Percentiles rank a stretch among this genome's conserved stretches.
phyloP scores from a whole-genome alignment of 139 green algal genomes.

The Auxenochlorella pyrenoidosa region DNA sequence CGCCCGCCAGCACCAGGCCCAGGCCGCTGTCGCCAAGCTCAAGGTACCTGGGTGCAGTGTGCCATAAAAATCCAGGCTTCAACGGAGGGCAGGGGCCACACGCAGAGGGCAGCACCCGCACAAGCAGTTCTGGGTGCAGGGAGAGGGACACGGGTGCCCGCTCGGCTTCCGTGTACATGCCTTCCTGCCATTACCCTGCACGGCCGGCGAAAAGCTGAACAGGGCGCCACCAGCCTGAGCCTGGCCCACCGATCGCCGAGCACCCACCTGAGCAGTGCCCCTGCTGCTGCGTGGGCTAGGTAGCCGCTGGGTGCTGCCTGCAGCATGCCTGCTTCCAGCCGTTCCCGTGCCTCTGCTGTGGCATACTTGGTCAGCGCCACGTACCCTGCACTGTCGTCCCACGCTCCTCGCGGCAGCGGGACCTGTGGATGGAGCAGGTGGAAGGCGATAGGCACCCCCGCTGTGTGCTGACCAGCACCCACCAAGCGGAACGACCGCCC shows the following conservation, averaged over 20 bases:
- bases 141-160: background rate
- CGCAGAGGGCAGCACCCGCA: background rate
- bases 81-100: background rate
- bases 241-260: background rate
- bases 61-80: background rate
- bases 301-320: conserved; percentile 45
- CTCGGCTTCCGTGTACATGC: background rate
- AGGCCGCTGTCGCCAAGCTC: conserved; percentile 29
- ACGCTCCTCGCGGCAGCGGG: conserved; percentile 32
- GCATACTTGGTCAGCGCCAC: conserved; percentile 32
- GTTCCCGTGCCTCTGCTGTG: background rate
- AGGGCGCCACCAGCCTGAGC: too few relatives aligned
- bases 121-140: background rate
- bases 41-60: conserved; percentile 47
- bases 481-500: conserved; percentile 19
- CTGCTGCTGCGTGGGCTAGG: conserved; percentile 70
- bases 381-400: conserved; percentile 56
- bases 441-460: conserved; percentile 41
- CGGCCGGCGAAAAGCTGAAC: background rate
- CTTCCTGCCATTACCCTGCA: too few relatives aligned
- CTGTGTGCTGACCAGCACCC: conserved; percentile 43
- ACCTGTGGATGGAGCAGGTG: conserved; percentile 13
- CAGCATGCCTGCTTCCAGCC: conserved; percentile 18
- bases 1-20: conserved; percentile 30
- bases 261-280: conserved; percentile 63